Evolutionary conservation across 306 rosid species (phyloP), one percentile per base, ranked within the genome.

Genomic region (Purshia tridentata): DNA sequence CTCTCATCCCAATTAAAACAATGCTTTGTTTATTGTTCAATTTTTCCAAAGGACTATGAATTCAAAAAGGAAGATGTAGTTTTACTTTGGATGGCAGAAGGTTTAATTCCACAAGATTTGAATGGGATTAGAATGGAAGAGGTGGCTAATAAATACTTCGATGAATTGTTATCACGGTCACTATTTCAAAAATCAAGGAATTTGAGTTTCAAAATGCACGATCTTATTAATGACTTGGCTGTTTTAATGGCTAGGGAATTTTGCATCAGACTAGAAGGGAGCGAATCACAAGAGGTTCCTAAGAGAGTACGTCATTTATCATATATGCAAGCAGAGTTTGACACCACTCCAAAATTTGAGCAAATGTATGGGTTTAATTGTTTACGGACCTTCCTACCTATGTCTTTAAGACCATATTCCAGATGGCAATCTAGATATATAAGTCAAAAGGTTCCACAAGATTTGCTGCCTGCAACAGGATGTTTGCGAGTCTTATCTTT

Each of bases 21-120:
- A 3, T 73, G 78, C 67, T 66, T 72, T n/a, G 55, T 48, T 15
- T 71, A 60, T 19, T 70, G 72, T 50, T 35, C 76, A 4, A 23
- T 72, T 2, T 65, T 72, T 48, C 78, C 78, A 4, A 67, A 73
- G 14, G 71, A 15, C 22, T 46, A n/a, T n/a, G n/a, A n/a, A n/a
- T n/a, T n/a, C n/a, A n/a, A n/a, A n/a, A n/a, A n/a, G n/a, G n/a
- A n/a, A 6, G 51, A 67, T 2, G 1, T 79, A 45, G 18, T 73
- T 9, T 13, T 39, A 1, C 22, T 64, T 0, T 78, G 82, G 78
- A 66, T 78, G 74, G 78, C 65, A 6, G 69, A 77, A 51, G 70
- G 65, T 39, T 4, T 78, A 39, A 11, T 78, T 16, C 42, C 19
- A 16, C n/a, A 45, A 35, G 16, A 0, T n/a, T 45, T 46, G 1